These are phyloP conservation scores for Ganoderma lucidum DNA, from an alignment of 1,284 basidiomycete species.

Conservation along the genomic window DNA sequence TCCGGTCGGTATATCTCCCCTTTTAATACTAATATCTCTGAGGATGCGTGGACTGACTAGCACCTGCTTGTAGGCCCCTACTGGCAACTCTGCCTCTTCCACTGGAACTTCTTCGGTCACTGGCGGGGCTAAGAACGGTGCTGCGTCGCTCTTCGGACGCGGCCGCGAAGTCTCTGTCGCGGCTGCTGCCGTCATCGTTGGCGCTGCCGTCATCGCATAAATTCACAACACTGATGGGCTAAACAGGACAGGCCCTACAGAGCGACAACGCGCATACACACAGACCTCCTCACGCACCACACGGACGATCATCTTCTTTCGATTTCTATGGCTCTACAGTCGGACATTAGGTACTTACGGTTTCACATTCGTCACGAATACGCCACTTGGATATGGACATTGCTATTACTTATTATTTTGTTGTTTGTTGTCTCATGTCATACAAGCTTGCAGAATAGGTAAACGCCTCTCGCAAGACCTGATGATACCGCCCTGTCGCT, in stretches of 20 bases:
- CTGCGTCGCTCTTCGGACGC: constrained; percentile 14
- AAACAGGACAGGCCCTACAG: not conserved
- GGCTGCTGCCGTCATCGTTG: constrained; percentile 25
- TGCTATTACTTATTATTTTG: not conserved
- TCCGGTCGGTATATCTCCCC: not conserved
- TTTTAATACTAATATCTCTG: not conserved
- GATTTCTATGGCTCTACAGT: not conserved
- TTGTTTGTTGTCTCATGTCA: constrained; percentile 1
- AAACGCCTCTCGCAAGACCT: not conserved
- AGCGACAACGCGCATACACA: not conserved
- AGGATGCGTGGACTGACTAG: not conserved
- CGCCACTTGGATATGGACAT: not conserved
- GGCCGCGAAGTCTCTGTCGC: constrained; percentile 21
- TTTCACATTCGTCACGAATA: not conserved
- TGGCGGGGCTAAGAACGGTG: constrained; percentile 27
- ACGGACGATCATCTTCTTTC: not conserved
- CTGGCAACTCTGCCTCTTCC: not conserved
- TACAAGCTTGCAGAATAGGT: not conserved
- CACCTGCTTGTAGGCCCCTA: not conserved
- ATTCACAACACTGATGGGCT: no score
- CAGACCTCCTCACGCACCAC: not conserved
- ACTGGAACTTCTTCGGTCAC: constrained; percentile 16
- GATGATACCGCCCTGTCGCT: not conserved
- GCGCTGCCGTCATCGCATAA: constrained; percentile 25
- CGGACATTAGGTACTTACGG: not conserved